These are phyloP conservation scores for Exophiala mesophila DNA, from an alignment of 2,329 filamentous ascomycete genomes.

Conservation along the genomic window DNA sequence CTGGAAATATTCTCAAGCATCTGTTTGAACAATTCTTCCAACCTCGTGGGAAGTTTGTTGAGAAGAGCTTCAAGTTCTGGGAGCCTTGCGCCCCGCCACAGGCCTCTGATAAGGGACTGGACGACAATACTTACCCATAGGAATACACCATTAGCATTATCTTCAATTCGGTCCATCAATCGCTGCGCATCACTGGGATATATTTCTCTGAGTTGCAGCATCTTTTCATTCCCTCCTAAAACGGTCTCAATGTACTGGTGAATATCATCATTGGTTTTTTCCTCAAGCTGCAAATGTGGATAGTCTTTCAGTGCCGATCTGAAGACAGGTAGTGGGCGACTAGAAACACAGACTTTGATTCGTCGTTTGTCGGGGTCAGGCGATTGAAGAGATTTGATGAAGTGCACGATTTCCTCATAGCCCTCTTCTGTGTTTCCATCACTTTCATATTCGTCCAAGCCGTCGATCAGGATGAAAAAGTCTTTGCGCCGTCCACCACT, in stretches of 20 bases:
- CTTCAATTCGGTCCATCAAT: not conserved
- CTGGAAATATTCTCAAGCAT: too few relatives aligned
- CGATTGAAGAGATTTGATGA: not conserved
- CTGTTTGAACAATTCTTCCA: not conserved
- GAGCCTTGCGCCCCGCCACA: not conserved
- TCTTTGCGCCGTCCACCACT: not conserved
- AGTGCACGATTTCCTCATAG: not conserved
- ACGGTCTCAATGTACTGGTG: not conserved
- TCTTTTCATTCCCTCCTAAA: not conserved
- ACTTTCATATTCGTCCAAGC: not conserved
- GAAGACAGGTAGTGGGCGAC: not conserved
- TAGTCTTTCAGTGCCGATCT: not conserved
- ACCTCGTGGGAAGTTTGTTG: not conserved
- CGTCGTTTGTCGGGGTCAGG: too few relatives aligned
- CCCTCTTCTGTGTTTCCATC: too few relatives aligned
- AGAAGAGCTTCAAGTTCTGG: not conserved
- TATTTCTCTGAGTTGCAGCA: not conserved
- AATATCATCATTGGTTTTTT: not conserved
- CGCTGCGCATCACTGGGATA: not conserved
- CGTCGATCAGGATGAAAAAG: not conserved
- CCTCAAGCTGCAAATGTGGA: not conserved
- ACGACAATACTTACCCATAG: not conserved
- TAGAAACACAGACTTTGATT: not conserved
- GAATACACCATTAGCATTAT: not conserved
- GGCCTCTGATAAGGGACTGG: not conserved